Evolutionary conservation across 2,329 filamentous ascomycete genomes (phyloP), one percentile per base, ranked within the genome.

Genomic region (Teratosphaeria viscida): DNA sequence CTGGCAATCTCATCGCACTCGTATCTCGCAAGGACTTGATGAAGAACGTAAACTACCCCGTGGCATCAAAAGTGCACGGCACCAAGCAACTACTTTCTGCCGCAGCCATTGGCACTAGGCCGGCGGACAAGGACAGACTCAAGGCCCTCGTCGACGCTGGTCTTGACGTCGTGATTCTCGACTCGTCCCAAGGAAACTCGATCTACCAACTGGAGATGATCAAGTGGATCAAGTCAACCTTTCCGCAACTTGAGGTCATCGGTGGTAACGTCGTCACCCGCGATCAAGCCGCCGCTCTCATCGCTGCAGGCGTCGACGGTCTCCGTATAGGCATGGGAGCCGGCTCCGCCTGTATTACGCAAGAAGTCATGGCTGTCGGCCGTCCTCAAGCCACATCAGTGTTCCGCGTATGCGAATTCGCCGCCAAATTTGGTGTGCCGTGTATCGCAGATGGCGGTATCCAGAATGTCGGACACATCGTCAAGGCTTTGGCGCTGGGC

Each of bases 121-220:
- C 91, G 55, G 90, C 95, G 75, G 94, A 99, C 77, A 96, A 95
- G 81, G 76, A 80, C 60, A 87, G 94, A 67, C 83, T 99, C 52
- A 80, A 88, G 76, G 88, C 90, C 76, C 85, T 99, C 54, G 92
- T 95, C 49, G 92, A 96, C 60, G 94, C 94, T 67, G 94, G 94
- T 63, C 84, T 99, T 57, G 94, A 99, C 71, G 89, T 99, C 73
- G 92, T 96, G 66, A 82, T 99, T 68, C 84, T 99, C 57, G 94
- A 99, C 81, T 94, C 89, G 78, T 95, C 89, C 72, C 94, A 99
- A 79, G 94, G 94, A 67, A 97, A 97, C 84, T 94, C 88, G 78
- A 91, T 97, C 81, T 99, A 92, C 83, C 92, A 97, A 80, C 87
- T 97, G 65, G 90, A 96, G 63, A 99, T 99, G 94, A 85, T 99